Base-by-base conservation (phyloP, 1,284 basidiomycete genomes). In the Puccinia triticina region DNA sequence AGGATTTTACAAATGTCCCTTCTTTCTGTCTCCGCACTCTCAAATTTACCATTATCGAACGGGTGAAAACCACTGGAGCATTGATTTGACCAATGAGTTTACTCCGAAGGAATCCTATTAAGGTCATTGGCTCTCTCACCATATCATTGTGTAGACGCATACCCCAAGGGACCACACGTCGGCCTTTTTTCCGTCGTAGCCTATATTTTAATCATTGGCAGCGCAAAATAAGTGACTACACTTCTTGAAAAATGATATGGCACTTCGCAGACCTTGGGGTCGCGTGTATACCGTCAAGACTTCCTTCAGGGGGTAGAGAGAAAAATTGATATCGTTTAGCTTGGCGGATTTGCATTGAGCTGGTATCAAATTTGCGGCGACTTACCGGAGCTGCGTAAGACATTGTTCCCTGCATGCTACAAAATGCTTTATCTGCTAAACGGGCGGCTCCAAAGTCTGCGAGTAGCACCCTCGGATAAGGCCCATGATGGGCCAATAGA, bases 381-480 rank as follows among this genome's bases (percentile, higher is more conserved):
- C 79, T 82, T 7, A 82, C 79, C 46, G 79, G 79, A 32, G 79
- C 79, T 10, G 79, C 79, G n/a, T 82, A 82, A 1, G 79, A 82
- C 79, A 82, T 82, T 12, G 79, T 82, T 59, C 79, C 79, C 59
- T 82, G 79, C 79, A 82, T 82, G 29, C 71, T 74, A 66, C 79
- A 82, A 67, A 82, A 82, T 14, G 79, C 79, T 64, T 82, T 82
- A 64, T 82, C 79, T 37, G 79, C 79, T 59, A 82, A 50, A 48
- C 79, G 69, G 10, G 79, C 79, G 4, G 79, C 79, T 34, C 79
- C 79, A 74, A 82, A 82, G 61, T 82, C 79, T 14, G 79, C 79
- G 46, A 82, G 53, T 32, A 74, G 37, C 0, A 82, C 79, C n/a
- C 59, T 64, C 21, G 79, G 79, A 50, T 74, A 40, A 1, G 79